A percentile compares a stretch with the other conserved stretches of the same genome.
These are phyloP conservation scores for Psilocybe azurescens DNA, from an alignment of 768 basidiomycete genomes.

Conservation along the genomic window DNA sequence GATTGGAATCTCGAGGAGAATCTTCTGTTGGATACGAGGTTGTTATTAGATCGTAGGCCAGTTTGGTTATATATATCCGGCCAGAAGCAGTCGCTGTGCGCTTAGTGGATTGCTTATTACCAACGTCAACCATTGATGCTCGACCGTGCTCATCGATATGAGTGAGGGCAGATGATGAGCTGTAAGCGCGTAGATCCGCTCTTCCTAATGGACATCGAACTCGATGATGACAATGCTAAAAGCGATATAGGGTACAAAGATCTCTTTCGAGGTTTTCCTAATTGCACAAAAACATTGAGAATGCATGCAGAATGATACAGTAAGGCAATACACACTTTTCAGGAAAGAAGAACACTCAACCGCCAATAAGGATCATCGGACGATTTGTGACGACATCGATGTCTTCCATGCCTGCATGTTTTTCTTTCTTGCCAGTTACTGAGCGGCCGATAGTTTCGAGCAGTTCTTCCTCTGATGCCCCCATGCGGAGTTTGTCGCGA, in stretches of 20 bases:
- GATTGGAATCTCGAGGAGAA: constrained; percentile 4
- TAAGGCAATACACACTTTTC: constrained; percentile 27
- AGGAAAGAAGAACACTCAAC: constrained; percentile 66
- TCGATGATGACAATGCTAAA: neutral
- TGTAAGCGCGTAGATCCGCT: constrained; percentile 23
- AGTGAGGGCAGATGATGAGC: constrained; percentile 49
- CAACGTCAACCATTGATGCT: constrained; percentile 86
- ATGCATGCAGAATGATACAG: constrained; percentile 17
- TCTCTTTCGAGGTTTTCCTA: neutral
- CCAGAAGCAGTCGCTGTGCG: constrained; percentile 81
- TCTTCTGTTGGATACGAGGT: constrained; percentile 38
- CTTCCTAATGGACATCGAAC: neutral
- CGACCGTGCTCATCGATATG: constrained; percentile 77
- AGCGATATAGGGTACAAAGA: neutral
- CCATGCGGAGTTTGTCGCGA: constrained; percentile 71
- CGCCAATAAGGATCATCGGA: constrained; percentile 94
- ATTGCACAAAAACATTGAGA: constrained; percentile 19
- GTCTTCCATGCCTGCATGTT: constrained; percentile 84
- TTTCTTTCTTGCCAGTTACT: constrained; percentile 74
- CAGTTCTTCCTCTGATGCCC: constrained; percentile 68
- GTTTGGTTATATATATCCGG: constrained; percentile 65
- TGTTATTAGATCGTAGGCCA: constrained; percentile 71
- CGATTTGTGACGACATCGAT: constrained; percentile 80
- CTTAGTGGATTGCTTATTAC: constrained; percentile 61
- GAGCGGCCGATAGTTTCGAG: constrained; percentile 66